phyloP scores from a whole-genome alignment of 2,329 filamentous ascomycete genomes.

The Neofusicoccum sp. region DNA sequence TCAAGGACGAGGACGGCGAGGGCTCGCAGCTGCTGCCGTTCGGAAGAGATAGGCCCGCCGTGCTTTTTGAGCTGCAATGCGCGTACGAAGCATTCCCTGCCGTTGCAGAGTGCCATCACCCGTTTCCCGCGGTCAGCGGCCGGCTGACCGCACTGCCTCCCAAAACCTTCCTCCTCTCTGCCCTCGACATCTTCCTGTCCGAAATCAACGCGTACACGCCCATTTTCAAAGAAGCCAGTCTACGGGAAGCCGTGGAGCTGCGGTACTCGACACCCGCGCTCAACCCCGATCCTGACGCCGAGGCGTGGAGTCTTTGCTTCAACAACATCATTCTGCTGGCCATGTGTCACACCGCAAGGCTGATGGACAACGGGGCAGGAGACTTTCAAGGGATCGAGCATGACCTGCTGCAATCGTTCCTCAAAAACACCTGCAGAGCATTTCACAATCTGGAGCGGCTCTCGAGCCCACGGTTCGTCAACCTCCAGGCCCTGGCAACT shows the following conservation, averaged over 20 bases:
- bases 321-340: conserved; percentile 1
- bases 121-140: neutral
- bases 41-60: neutral
- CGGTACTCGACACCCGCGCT: neutral
- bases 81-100: neutral
- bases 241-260: neutral
- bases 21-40: neutral
- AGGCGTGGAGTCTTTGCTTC: neutral
- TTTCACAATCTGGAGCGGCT: neutral
- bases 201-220: conserved; percentile 1
- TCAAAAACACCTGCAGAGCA: neutral
- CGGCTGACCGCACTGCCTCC: neutral
- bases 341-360: neutral
- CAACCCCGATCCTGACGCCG: neutral
- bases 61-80: neutral
- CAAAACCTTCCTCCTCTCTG: neutral
- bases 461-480: neutral
- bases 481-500: neutral
- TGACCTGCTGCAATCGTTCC: neutral
- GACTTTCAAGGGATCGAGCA: conserved; percentile 5
- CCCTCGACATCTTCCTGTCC: neutral
- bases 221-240: neutral
- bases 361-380: neutral
- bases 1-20: neutral
- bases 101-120: neutral